These are phyloP conservation scores for Clarireedia homoeocarpa DNA, from an alignment of 2,329 filamentous ascomycete genomes.

Conservation along the genomic window DNA sequence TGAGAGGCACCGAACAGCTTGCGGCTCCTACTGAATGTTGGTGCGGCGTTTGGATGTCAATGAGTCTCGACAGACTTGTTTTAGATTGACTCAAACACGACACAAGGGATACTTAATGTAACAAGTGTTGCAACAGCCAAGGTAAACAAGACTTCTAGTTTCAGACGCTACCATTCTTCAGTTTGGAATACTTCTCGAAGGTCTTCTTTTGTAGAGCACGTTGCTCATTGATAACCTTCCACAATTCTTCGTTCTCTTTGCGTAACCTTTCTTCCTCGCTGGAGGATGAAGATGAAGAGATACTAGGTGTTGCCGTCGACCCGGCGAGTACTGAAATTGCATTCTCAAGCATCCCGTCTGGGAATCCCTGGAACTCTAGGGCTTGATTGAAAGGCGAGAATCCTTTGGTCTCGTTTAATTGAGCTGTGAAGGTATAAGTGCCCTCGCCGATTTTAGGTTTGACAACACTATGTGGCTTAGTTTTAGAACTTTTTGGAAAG, in stretches of 20 bases:
- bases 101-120: conserved; percentile 5
- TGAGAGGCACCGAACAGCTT: too few relatives aligned
- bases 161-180: conserved; percentile 21
- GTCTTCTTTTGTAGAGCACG: conserved; percentile 36
- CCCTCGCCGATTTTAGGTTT: conserved; percentile 69
- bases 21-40: background rate
- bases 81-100: background rate
- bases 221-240: conserved; percentile 39
- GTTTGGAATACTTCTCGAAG: conserved; percentile 25
- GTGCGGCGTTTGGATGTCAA: background rate
- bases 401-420: conserved; percentile 40
- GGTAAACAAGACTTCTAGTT: background rate
- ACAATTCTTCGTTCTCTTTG: conserved; percentile 38
- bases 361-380: conserved; percentile 21
- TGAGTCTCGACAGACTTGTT: background rate
- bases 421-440: conserved; percentile 57
- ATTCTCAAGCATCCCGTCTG: conserved; percentile 37
- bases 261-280: conserved; percentile 30
- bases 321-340: conserved; percentile 41
- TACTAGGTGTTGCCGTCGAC: conserved; percentile 5
- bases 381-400: conserved; percentile 15
- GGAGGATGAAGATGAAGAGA: conserved; percentile 17
- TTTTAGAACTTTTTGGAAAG: conserved; percentile 37
- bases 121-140: background rate
- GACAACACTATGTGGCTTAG: conserved; percentile 54